These are phyloP conservation scores for Nannochloris sp. DNA, from an alignment of 139 green algal genomes.

Conservation along the genomic window DNA sequence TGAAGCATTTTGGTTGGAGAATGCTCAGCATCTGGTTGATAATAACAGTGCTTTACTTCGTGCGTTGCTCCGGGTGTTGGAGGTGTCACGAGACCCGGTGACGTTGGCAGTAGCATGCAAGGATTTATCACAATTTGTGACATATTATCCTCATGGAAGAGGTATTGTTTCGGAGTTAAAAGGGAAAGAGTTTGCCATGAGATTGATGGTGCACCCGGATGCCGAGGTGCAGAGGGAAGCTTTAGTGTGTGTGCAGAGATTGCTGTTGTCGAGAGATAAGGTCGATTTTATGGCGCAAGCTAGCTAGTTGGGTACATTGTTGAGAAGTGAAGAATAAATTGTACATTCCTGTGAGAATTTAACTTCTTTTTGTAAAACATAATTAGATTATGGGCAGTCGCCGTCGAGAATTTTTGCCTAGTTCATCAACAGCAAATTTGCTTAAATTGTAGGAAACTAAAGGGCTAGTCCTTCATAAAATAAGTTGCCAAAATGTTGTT, in stretches of 20 bases:
- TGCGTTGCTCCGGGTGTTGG: conserved; percentile 83
- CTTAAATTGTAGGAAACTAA: no score
- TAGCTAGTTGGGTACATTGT: no score
- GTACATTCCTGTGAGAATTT: no score
- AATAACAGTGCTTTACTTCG: conserved; percentile 88
- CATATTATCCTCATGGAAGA: conserved; percentile 56
- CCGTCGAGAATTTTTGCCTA: no score
- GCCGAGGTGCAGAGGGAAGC: conserved; percentile 87
- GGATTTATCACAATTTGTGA: conserved; percentile 88
- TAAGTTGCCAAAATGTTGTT: no score
- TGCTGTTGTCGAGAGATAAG: conserved; percentile 85
- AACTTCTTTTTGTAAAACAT: no score
- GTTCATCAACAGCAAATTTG: no score
- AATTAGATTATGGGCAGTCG: no score
- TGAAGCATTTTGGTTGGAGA: conserved; percentile 67
- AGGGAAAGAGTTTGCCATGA: conserved; percentile 92
- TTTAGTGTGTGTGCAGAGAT: conserved; percentile 86
- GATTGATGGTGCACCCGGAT: conserved; percentile 85
- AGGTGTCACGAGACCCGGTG: conserved; percentile 57
- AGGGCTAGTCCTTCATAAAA: no score
- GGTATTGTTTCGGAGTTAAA: conserved; percentile 57
- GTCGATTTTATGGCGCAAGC: conserved; percentile 33
- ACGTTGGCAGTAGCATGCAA: conserved; percentile 85
- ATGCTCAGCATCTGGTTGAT: conserved; percentile 82
- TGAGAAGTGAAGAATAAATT: no score